A percentile compares a stretch with the other conserved stretches of the same genome.
Evolutionary conservation across 2,329 filamentous ascomycete genomes (phyloP).

Genomic region (Aspergillus novoparasiticus): DNA sequence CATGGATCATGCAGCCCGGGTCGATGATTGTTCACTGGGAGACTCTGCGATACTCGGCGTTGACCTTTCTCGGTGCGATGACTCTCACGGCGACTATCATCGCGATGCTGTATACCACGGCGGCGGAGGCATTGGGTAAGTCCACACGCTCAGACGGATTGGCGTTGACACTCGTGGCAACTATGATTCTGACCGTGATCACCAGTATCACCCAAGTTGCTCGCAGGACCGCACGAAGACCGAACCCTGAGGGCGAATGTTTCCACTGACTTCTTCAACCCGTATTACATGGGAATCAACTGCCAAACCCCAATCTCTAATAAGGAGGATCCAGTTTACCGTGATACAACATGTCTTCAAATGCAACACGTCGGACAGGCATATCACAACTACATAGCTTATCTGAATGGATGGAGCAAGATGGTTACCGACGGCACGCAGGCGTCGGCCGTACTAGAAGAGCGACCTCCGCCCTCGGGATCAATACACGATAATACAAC

Average conservation of each 20-base stretch:
- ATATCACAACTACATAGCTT: slow-evolving; percentile 70
- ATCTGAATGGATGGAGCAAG: slow-evolving; percentile 58
- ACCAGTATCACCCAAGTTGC: slow-evolving; percentile 69
- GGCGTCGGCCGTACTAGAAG: slow-evolving; percentile 42
- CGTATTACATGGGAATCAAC: slow-evolving; percentile 53
- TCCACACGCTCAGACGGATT: not conserved
- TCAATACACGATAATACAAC: slow-evolving; percentile 74
- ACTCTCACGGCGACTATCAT: slow-evolving; percentile 66
- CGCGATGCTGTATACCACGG: slow-evolving; percentile 74
- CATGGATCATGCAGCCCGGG: slow-evolving; percentile 74
- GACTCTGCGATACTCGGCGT: slow-evolving; percentile 63
- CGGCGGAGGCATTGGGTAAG: slow-evolving; percentile 67
- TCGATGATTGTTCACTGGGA: slow-evolving; percentile 71
- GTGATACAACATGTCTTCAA: slow-evolving; percentile 63
- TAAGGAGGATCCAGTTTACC: slow-evolving; percentile 42
- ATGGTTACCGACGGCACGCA: slow-evolving; percentile 50
- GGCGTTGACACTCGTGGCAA: not conserved
- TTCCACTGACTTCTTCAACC: slow-evolving; percentile 65
- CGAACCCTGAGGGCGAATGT: slow-evolving; percentile 60
- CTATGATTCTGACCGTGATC: not conserved
- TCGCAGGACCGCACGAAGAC: slow-evolving; percentile 56
- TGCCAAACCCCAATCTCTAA: slow-evolving; percentile 65
- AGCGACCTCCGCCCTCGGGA: slow-evolving; percentile 63
- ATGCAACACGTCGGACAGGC: slow-evolving; percentile 69
- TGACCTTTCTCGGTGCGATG: slow-evolving; percentile 65